Percentiles rank a stretch among this genome's conserved stretches.
phyloP scores from a whole-genome alignment of 1,284 basidiomycete genomes.

The Ceratobasidium sp. region DNA sequence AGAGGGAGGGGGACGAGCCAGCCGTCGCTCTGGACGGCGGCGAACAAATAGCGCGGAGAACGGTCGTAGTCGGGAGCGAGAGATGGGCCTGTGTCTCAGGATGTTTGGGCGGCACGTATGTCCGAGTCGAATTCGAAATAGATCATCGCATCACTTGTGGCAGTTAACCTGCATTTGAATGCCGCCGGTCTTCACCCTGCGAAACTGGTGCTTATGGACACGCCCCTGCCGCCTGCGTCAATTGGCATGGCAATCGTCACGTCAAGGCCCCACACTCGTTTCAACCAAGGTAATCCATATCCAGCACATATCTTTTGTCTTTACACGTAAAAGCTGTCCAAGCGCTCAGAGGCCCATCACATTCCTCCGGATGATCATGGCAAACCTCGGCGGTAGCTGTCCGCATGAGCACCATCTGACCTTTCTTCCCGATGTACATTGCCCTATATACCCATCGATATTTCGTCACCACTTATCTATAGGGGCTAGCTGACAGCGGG shows the following conservation, averaged over 20 bases:
- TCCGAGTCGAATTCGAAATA: neutral
- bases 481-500: slow-evolving; percentile 23
- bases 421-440: slow-evolving; percentile 17
- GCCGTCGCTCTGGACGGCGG: slow-evolving; percentile 46
- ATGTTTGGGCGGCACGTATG: neutral
- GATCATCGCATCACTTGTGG: slow-evolving; percentile 5
- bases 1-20: slow-evolving; percentile 44
- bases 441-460: neutral
- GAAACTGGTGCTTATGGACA: neutral
- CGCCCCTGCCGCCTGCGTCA: neutral
- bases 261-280: neutral
- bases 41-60: slow-evolving; percentile 40
- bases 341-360: slow-evolving; percentile 1
- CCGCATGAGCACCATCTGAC: slow-evolving; percentile 7
- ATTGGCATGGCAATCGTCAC: neutral
- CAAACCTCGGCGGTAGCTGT: too few species aligned
- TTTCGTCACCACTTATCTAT: slow-evolving; percentile 10
- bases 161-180: slow-evolving; percentile 1
- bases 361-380: neutral
- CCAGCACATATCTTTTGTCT: neutral
- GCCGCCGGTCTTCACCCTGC: neutral
- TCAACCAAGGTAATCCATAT: neutral
- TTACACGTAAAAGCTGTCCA: neutral
- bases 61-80: slow-evolving; percentile 16
- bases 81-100: neutral